Conservation (phyloP, 768 basidiomycete species). For the Pisolithus sp. region DNA sequence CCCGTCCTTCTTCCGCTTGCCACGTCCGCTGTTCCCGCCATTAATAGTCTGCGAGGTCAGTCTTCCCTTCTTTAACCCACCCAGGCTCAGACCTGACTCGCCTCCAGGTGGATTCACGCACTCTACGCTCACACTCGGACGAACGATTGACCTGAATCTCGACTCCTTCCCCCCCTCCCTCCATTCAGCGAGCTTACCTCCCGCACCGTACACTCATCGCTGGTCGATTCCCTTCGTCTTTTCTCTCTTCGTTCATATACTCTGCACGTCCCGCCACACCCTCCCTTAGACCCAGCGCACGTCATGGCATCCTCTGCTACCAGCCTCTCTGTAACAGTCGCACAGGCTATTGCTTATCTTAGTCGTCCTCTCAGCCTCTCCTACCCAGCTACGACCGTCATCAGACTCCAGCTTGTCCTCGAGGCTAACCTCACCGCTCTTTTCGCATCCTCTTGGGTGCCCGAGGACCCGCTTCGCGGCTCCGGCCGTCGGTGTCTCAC, state of each 20-base stretch:
- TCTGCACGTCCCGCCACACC: not conserved
- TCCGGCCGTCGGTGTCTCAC: slow-evolving; percentile 71
- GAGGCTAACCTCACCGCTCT: slow-evolving; percentile 68
- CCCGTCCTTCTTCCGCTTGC: slow-evolving; percentile 4
- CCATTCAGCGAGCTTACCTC: slow-evolving; percentile 18
- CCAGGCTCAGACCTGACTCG: not conserved
- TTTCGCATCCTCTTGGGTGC: slow-evolving; percentile 61
- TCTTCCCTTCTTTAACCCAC: not conserved
- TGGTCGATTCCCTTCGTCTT: slow-evolving; percentile 26
- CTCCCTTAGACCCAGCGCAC: not conserved
- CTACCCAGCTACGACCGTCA: slow-evolving; percentile 56
- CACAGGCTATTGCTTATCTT: slow-evolving; percentile 70
- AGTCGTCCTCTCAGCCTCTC: slow-evolving; percentile 54
- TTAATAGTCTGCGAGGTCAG: slow-evolving; percentile 23
- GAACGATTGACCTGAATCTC: slow-evolving; percentile 21
- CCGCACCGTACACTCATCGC: slow-evolving; percentile 20
- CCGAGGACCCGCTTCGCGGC: slow-evolving; percentile 57
- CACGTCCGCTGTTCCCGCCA: not conserved
- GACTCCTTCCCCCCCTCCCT: slow-evolving; percentile 14
- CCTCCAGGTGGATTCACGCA: slow-evolving; percentile 5
- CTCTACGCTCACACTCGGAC: slow-evolving; percentile 13
- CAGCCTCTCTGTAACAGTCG: slow-evolving; percentile 59
- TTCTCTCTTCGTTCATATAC: slow-evolving; percentile 5
- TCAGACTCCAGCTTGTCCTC: slow-evolving; percentile 65
- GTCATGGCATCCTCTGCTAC: slow-evolving; percentile 33